Conservation (phyloP, 306 rosid genomes). For the Cucumis hystrix region DNA sequence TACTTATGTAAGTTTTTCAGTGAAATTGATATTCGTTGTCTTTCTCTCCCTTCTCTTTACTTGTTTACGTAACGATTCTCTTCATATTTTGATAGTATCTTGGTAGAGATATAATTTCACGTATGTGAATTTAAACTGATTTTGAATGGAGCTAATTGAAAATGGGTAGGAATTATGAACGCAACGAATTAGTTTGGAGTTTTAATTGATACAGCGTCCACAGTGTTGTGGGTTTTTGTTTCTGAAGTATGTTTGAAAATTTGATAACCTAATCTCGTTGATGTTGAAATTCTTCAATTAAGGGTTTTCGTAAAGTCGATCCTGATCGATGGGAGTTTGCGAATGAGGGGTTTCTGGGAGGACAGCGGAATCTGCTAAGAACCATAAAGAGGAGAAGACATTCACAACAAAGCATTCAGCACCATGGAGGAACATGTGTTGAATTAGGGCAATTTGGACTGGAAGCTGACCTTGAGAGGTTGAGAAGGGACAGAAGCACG, state of each 20-base stretch:
- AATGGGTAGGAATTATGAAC: too few relatives aligned
- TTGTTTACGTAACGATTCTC: too few relatives aligned
- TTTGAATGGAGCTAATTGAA: too few relatives aligned
- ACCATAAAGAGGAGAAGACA: conserved; percentile 83
- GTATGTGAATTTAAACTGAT: too few relatives aligned
- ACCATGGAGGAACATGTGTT: conserved; percentile 35
- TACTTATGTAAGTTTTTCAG: conserved; percentile 55
- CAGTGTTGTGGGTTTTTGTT: neutral
- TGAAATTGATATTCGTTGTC: neutral
- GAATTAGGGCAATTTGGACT: conserved; percentile 72
- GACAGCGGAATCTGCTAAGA: conserved; percentile 59
- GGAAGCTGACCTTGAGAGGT: conserved; percentile 51
- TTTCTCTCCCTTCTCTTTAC: neutral
- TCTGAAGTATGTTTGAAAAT: neutral
- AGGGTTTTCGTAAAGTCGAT: conserved; percentile 94
- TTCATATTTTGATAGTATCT: too few relatives aligned
- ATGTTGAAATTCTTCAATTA: conserved; percentile 4
- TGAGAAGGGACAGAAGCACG: conserved; percentile 48
- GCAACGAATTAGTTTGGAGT: too few relatives aligned
- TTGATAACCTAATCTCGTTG: neutral
- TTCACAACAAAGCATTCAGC: conserved; percentile 25
- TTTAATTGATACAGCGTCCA: too few relatives aligned
- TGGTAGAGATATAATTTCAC: too few relatives aligned
- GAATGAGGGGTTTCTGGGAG: conserved; percentile 80
- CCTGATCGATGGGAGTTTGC: conserved; percentile 98